These are phyloP conservation scores for Arachnomyces sp. DNA, from an alignment of 2,329 filamentous ascomycete species.

Conservation along the genomic window DNA sequence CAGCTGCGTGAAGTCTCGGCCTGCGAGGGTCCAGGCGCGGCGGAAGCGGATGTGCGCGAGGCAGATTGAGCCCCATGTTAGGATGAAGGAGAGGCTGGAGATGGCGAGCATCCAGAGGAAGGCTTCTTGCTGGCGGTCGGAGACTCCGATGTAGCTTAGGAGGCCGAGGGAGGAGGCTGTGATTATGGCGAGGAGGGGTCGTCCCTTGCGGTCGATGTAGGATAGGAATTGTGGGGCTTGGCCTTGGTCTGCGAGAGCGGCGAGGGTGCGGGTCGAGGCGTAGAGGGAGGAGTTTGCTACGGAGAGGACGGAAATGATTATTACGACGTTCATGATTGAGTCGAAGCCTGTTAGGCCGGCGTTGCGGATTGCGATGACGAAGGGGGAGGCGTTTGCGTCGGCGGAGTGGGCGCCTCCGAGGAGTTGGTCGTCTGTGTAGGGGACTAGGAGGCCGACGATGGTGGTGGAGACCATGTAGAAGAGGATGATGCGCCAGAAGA, in stretches of 20 bases:
- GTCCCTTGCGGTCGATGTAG: conserved; percentile 75
- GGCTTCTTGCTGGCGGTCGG: conserved; percentile 50
- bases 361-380: conserved; percentile 84
- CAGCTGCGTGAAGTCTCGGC: conserved; percentile 64
- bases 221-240: conserved; percentile 69
- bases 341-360: conserved; percentile 74
- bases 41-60: conserved; percentile 91
- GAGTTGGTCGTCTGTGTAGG: conserved; percentile 25
- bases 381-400: conserved; percentile 56
- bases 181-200: conserved; percentile 65
- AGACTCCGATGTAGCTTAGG: conserved; percentile 67
- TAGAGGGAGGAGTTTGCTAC: conserved; percentile 91
- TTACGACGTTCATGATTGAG: conserved; percentile 90
- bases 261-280: conserved; percentile 80
- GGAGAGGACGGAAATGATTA: conserved; percentile 79
- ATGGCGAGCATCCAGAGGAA: conserved; percentile 75
- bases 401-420: conserved; percentile 23
- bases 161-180: conserved; percentile 62
- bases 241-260: conserved; percentile 78
- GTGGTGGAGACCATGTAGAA: conserved; percentile 82
- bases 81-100: conserved; percentile 63
- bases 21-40: conserved; percentile 61
- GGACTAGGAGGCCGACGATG: conserved; percentile 71
- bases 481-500: conserved; percentile 86
- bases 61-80: conserved; percentile 77